Conservation (phyloP, 805 yeast species). For the Saturnispora halmiae region DNA sequence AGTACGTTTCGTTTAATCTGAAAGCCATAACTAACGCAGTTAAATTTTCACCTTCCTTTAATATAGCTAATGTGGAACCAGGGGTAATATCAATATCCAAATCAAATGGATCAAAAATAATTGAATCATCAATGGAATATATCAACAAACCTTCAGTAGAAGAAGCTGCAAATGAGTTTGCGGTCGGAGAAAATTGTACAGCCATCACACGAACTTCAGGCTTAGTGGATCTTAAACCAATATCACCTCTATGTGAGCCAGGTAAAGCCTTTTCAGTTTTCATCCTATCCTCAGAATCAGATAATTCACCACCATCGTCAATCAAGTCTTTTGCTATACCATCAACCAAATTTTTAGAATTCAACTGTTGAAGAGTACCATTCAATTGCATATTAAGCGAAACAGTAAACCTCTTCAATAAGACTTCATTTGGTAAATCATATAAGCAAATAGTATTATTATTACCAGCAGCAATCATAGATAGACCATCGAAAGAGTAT, state of each 20-base stretch:
- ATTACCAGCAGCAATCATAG: conserved; percentile 88
- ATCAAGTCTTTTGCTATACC: conserved; percentile 78
- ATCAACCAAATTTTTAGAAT: conserved; percentile 76
- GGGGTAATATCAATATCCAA: conserved; percentile 90
- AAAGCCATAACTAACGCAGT: conserved; percentile 87
- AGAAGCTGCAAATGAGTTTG: conserved; percentile 85
- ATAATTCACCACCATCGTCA: conserved; percentile 77
- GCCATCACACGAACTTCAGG: conserved; percentile 80
- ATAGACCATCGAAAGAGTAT: conserved; percentile 84
- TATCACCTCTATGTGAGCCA: conserved; percentile 79
- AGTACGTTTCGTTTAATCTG: conserved; percentile 72
- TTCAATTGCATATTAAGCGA: conserved; percentile 85
- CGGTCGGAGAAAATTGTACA: conserved; percentile 80
- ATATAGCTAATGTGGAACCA: conserved; percentile 52
- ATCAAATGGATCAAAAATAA: conserved; percentile 89
- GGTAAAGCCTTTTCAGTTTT: conserved; percentile 62
- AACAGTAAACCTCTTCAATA: conserved; percentile 71
- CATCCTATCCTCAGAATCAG: conserved; percentile 63
- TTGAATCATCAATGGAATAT: conserved; percentile 65
- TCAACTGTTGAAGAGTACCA: conserved; percentile 74
- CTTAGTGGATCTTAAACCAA: conserved; percentile 61
- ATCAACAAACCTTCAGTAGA: conserved; percentile 88
- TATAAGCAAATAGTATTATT: conserved; percentile 86
- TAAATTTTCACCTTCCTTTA: conserved; percentile 54
- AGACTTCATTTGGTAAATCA: conserved; percentile 81